Conservation (phyloP, 805 yeast species). For the Phaffomyces antillensis region DNA sequence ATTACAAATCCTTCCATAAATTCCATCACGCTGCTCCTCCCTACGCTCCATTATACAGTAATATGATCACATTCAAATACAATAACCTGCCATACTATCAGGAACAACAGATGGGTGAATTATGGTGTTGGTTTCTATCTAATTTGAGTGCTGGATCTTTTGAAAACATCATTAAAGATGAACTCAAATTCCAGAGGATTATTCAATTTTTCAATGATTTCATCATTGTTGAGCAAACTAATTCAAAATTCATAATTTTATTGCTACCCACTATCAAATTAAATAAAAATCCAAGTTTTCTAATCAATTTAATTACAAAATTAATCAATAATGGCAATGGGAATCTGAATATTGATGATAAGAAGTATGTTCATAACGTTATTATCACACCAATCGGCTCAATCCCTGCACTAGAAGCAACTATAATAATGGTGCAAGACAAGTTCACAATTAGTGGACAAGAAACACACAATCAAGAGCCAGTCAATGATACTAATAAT, state of each 20-base stretch:
- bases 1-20: background rate
- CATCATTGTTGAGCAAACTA: background rate
- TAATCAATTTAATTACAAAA: conserved; percentile 2
- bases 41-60: background rate
- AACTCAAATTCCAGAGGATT: conserved; percentile 22
- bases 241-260: conserved; percentile 2
- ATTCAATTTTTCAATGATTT: conserved; percentile 19
- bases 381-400: conserved; percentile 7
- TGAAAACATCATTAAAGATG: conserved; percentile 26
- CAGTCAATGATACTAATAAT: background rate
- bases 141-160: conserved; percentile 29
- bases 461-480: background rate
- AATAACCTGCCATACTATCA: conserved; percentile 23
- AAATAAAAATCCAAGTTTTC: conserved; percentile 3
- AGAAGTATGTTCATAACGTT: background rate
- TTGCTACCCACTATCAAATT: conserved; percentile 3
- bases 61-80: conserved; percentile 8
- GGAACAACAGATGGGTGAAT: conserved; percentile 27
- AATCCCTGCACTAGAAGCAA: conserved; percentile 3
- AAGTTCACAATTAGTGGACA: background rate
- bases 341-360: background rate
- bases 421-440: conserved; percentile 4
- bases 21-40: background rate
- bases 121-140: conserved; percentile 32
- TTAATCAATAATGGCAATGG: background rate